These are phyloP conservation scores for Amniculicola lignicola DNA, from an alignment of 495 filamentous ascomycete species.

Conservation along the genomic window DNA sequence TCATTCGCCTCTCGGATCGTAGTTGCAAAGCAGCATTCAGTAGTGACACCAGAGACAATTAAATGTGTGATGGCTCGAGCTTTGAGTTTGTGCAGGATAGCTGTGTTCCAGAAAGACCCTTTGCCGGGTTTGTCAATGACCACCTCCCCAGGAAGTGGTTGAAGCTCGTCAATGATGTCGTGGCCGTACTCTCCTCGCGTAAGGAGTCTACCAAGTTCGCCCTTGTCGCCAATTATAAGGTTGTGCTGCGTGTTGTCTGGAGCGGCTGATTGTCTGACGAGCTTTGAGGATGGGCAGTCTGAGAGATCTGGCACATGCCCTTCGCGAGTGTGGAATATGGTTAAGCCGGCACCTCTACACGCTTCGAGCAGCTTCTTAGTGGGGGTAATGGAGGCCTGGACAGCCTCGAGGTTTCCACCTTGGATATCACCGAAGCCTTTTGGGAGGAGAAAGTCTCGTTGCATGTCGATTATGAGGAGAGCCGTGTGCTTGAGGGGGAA, in stretches of 20 bases:
- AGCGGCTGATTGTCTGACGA: constrained; percentile 46
- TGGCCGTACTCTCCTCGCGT: constrained; percentile 43
- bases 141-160: constrained; percentile 37
- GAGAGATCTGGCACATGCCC: constrained; percentile 50
- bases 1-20: constrained; percentile 40
- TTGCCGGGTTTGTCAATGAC: constrained; percentile 42
- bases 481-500: constrained; percentile 41
- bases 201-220: constrained; percentile 39
- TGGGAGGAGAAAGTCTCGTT: constrained; percentile 41
- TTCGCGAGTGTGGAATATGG: constrained; percentile 36
- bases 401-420: constrained; percentile 45
- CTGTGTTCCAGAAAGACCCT: constrained; percentile 40
- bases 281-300: constrained; percentile 52
- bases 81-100: constrained; percentile 37
- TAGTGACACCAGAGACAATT: constrained; percentile 38
- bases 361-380: constrained; percentile 50
- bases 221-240: constrained; percentile 50
- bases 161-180: constrained; percentile 39
- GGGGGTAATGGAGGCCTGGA: constrained; percentile 45
- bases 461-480: constrained; percentile 44
- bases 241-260: constrained; percentile 45
- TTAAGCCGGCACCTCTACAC: constrained; percentile 52
- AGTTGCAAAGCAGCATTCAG: constrained; percentile 40
- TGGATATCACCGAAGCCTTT: constrained; percentile 42
- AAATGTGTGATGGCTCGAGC: constrained; percentile 39